These are phyloP conservation scores for Peltaster fructicola DNA, from an alignment of 2,329 filamentous ascomycete genomes.

Conservation along the genomic window DNA sequence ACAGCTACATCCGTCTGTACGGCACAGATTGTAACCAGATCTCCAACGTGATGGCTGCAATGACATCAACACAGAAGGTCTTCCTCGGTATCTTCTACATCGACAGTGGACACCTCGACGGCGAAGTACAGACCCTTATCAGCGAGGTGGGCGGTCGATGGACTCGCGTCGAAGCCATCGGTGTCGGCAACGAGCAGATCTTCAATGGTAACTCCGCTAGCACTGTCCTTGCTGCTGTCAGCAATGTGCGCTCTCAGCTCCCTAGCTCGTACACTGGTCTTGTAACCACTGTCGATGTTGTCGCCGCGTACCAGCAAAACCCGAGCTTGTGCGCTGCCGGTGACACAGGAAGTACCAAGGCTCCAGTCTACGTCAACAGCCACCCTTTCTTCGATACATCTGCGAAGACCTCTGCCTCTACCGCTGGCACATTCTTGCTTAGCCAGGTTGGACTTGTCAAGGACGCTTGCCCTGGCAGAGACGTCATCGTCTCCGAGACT, in stretches of 20 bases:
- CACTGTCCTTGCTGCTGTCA: conserved; percentile 41
- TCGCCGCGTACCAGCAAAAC: conserved; percentile 47
- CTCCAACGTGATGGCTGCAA: conserved; percentile 44
- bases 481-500: conserved; percentile 60
- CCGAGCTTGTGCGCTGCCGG: conserved; percentile 58
- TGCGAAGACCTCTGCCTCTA: conserved; percentile 36
- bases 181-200: conserved; percentile 67
- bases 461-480: conserved; percentile 36
- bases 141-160: conserved; percentile 45
- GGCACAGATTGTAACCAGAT: conserved; percentile 66
- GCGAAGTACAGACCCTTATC: conserved; percentile 44
- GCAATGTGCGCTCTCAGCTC: conserved; percentile 39
- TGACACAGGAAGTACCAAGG: too few species aligned
- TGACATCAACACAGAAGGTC: conserved; percentile 47
- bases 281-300: conserved; percentile 68
- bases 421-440: conserved; percentile 50
- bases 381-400: conserved; percentile 82
- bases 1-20: conserved; percentile 55
- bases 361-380: conserved; percentile 65
- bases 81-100: conserved; percentile 61
- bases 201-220: conserved; percentile 38
- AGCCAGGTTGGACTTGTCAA: conserved; percentile 34
- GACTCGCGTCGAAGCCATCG: conserved; percentile 51
- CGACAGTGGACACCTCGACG: conserved; percentile 30
- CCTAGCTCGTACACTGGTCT: conserved; percentile 46